A percentile compares a stretch with the other conserved stretches of the same genome.
phyloP scores from a whole-genome alignment of 164 flowering plant species.

The Magnolia sinica region DNA sequence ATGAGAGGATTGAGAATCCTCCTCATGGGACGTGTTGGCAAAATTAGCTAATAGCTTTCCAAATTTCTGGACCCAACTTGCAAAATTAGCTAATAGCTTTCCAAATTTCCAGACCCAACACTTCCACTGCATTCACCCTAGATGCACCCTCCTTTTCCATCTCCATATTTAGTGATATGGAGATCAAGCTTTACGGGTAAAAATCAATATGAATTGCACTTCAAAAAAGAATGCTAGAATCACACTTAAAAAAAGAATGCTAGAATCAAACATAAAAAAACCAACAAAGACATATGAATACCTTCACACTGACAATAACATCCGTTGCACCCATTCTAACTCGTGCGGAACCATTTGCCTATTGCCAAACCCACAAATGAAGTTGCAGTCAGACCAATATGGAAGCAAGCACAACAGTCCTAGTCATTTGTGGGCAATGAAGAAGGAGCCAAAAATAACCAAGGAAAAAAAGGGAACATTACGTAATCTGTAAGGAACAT shows the following conservation, averaged over 20 bases:
- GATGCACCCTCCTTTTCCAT: too few species aligned
- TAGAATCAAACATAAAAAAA: neutral
- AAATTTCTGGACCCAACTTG: too few species aligned
- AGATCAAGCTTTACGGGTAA: too few species aligned
- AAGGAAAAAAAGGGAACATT: neutral
- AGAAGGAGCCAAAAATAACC: neutral
- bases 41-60: too few species aligned
- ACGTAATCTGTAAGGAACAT: too few species aligned
- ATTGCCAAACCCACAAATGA: neutral
- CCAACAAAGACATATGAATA: neutral
- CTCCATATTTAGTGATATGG: too few species aligned
- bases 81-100: too few species aligned
- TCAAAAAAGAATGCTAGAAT: neutral
- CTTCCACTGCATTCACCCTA: too few species aligned
- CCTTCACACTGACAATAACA: conserved; percentile 90
- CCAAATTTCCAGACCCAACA: too few species aligned
- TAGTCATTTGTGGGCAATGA: neutral
- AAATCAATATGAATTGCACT: neutral
- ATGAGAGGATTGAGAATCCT: too few species aligned
- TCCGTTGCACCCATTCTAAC: conserved; percentile 84
- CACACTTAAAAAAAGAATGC: neutral
- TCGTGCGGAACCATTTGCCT: conserved; percentile 98
- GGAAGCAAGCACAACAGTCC: neutral
- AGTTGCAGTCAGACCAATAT: neutral
- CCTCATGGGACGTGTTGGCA: too few species aligned